Conservation (phyloP, 306 rosid genomes). For the Acacia crassicarpa region DNA sequence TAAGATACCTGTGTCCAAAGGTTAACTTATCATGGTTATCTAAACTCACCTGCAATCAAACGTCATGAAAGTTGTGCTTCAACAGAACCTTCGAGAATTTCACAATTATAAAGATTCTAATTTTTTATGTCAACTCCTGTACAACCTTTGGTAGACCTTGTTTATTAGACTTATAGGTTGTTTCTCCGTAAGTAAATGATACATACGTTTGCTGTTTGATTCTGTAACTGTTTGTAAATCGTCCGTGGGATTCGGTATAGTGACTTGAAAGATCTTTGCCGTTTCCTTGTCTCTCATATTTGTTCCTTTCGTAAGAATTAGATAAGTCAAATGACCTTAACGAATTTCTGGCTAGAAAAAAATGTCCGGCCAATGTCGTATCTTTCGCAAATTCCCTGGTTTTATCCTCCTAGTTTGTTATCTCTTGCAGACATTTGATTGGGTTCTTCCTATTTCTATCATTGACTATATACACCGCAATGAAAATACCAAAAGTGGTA, state of each 20-base stretch:
- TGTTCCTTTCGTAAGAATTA: background rate
- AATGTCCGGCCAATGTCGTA: background rate
- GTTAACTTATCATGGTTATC: background rate
- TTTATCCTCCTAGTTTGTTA: background rate
- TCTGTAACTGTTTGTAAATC: too few relatives aligned
- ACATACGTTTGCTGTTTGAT: too few relatives aligned
- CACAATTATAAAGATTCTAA: background rate
- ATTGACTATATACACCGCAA: slow-evolving; percentile 89
- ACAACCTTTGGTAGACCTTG: background rate
- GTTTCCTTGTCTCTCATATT: background rate
- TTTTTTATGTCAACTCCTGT: background rate
- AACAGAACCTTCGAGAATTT: background rate
- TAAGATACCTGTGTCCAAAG: background rate
- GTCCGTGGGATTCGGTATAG: background rate
- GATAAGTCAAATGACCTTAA: background rate
- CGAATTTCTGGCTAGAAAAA: background rate
- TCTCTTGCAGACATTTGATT: slow-evolving; percentile 81
- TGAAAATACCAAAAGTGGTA: slow-evolving; percentile 55
- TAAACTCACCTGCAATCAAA: background rate
- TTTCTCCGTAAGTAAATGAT: too few relatives aligned
- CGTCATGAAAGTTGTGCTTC: background rate
- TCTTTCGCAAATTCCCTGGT: slow-evolving; percentile 11
- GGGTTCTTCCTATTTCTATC: slow-evolving; percentile 93
- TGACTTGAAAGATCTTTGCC: background rate
- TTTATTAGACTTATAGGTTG: too few relatives aligned